Conservation (phyloP, 2,329 filamentous ascomycete genomes). For the Daldinia sp. region DNA sequence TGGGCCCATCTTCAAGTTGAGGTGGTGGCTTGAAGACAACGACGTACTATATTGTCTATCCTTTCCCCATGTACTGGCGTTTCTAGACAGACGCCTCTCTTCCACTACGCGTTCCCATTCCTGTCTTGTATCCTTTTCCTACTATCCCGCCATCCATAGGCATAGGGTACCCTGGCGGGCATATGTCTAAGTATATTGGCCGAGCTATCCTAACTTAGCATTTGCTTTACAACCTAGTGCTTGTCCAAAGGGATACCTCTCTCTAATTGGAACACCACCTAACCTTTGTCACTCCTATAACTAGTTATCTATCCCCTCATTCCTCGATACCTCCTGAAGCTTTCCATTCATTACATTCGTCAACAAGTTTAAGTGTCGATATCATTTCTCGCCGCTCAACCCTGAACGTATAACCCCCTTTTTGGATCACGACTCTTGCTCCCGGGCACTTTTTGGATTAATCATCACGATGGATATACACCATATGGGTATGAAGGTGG, state of each 20-base stretch:
- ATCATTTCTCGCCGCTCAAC: conserved; percentile 24
- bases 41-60: conserved; percentile 27
- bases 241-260: conserved; percentile 35
- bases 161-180: conserved; percentile 42
- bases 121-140: conserved; percentile 36
- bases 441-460: conserved; percentile 28
- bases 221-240: conserved; percentile 32
- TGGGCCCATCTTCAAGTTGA: conserved; percentile 35
- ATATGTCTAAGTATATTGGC: conserved; percentile 43
- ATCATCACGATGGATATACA: conserved; percentile 40
- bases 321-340: conserved; percentile 34
- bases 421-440: conserved; percentile 27
- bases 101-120: conserved; percentile 43
- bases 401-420: conserved; percentile 14
- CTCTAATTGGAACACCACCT: conserved; percentile 31
- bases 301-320: conserved; percentile 44
- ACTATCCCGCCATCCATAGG: conserved; percentile 33
- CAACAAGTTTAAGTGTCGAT: conserved; percentile 22
- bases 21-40: conserved; percentile 44
- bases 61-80: conserved; percentile 27
- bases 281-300: conserved; percentile 42
- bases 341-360: conserved; percentile 28
- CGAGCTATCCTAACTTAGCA: conserved; percentile 40
- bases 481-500: conserved; percentile 47
- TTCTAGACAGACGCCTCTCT: conserved; percentile 33